Evolutionary conservation across 116 monocot species (phyloP), one percentile per base, ranked within the genome.

Genomic region (Iris pallida): DNA sequence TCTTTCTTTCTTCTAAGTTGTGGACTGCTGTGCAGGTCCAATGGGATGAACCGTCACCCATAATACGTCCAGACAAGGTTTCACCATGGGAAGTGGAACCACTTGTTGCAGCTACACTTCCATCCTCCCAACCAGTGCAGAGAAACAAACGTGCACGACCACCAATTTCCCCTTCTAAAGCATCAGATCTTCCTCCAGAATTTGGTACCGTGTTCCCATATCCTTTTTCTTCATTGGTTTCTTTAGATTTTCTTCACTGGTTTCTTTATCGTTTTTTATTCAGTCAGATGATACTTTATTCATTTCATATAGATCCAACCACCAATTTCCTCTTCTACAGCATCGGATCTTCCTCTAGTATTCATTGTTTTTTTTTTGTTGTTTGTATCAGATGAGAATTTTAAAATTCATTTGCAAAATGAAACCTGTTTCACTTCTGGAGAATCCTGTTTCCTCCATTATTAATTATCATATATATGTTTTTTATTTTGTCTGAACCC

Each of bases 51-150:
- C 85, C 88, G 54, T 92, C 91, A 53, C 78, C 85, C 7, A 80
- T 88, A 56, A 69, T 67, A 41, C 75, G 88, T 5, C 88, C 88
- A 55, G 91, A 92, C 7, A 68, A 69, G 64, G 85, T 92, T 72
- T 92, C 91, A 61, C 83, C 91, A 20, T 92, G 91, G 88, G 91
- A 92, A 72, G 53, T 92, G 45, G 88, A 92, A 68, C 88, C 88
- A 45, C 54, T 83, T 48, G 59, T 65, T 57, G 73, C 74, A 18
- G 55, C 76, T 20, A 67, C 43, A 42, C 65, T 78, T 64, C 73
- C 79, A 45, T 64, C 69, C 7, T 41, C 79, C 19, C 85, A 86
- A 62, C 66, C 74, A 59, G 49, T 51, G 15, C 15, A 30, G 12
- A 78, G 83, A 49, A 87, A 80, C 66, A 92, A 92, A 54, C 75